phyloP scores from a whole-genome alignment of 129 eudicot genomes.

The Kitagawia praeruptora region DNA sequence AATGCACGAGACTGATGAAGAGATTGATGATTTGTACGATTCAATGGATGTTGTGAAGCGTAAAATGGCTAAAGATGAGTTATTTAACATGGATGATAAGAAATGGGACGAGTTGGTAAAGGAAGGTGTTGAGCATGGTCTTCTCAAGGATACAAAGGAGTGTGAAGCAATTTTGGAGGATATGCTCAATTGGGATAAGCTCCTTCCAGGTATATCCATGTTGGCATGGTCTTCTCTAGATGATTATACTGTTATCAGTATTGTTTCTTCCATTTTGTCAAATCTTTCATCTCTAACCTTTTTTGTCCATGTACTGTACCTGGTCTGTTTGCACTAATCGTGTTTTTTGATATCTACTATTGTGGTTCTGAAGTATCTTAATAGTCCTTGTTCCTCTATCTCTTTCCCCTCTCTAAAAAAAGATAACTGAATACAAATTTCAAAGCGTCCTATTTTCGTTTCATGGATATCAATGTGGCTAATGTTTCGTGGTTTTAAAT shows the following conservation, averaged over 20 bases:
- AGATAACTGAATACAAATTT: background rate
- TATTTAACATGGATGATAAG: conserved; percentile 54
- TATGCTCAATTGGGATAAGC: conserved; percentile 82
- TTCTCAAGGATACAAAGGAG: conserved; percentile 59
- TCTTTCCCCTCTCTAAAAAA: background rate
- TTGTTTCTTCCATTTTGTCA: background rate
- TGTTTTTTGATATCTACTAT: background rate
- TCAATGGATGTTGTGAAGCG: conserved; percentile 35
- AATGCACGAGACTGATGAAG: conserved; percentile 32
- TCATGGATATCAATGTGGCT: conserved; percentile 1
- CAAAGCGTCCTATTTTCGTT: background rate
- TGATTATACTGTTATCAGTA: background rate
- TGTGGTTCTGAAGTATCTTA: background rate
- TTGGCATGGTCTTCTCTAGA: background rate
- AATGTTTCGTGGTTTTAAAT: background rate
- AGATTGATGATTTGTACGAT: conserved; percentile 30
- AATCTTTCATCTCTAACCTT: background rate
- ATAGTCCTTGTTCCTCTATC: background rate
- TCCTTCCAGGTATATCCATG: conserved; percentile 65
- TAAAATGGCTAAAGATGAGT: conserved; percentile 34
- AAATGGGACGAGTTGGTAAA: conserved; percentile 67
- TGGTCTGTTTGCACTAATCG: background rate
- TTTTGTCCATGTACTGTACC: background rate
- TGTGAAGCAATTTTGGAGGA: conserved; percentile 77
- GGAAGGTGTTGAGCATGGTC: conserved; percentile 50